A percentile compares a stretch with the other conserved stretches of the same genome.
Evolutionary conservation across 352 stramenopile species (phyloP).

Genomic region (Phytopythium boreale): DNA sequence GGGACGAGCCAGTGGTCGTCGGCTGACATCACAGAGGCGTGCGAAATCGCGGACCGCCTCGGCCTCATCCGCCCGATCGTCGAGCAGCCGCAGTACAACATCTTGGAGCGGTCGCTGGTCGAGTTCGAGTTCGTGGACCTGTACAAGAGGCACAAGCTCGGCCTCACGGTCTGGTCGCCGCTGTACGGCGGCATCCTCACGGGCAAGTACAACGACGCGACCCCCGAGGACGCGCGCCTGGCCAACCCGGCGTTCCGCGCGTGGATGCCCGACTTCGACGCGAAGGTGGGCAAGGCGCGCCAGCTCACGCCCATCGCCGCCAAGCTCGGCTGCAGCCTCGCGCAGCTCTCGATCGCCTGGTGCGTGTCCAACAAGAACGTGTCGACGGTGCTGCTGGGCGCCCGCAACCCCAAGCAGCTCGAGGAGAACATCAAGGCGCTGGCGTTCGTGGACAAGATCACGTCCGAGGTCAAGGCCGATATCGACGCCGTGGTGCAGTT

Average conservation of each 20-base stretch:
- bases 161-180: conserved; percentile 51
- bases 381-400: conserved; percentile 48
- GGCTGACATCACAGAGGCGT: conserved; percentile 49
- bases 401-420: conserved; percentile 43
- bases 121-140: conserved; percentile 54
- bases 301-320: conserved; percentile 36
- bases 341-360: too few relatives aligned
- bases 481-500: conserved; percentile 48
- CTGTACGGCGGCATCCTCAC: conserved; percentile 41
- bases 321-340: conserved; percentile 14
- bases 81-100: too few relatives aligned
- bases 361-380: conserved; percentile 22
- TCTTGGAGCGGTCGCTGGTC: conserved; percentile 51
- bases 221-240: conserved; percentile 25
- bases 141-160: conserved; percentile 55
- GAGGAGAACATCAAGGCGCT: conserved; percentile 55
- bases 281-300: conserved; percentile 21
- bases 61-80: conserved; percentile 35
- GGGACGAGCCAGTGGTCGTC: conserved; percentile 47
- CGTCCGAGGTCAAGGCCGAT: conserved; percentile 43
- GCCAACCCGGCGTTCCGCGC: conserved; percentile 25
- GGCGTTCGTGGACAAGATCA: conserved; percentile 41
- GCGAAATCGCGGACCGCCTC: conserved; percentile 15
- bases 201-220: conserved; percentile 46
- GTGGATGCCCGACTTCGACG: conserved; percentile 28